Conservation (phyloP, 1,284 basidiomycete species). For the Ceratobasidium sp. region DNA sequence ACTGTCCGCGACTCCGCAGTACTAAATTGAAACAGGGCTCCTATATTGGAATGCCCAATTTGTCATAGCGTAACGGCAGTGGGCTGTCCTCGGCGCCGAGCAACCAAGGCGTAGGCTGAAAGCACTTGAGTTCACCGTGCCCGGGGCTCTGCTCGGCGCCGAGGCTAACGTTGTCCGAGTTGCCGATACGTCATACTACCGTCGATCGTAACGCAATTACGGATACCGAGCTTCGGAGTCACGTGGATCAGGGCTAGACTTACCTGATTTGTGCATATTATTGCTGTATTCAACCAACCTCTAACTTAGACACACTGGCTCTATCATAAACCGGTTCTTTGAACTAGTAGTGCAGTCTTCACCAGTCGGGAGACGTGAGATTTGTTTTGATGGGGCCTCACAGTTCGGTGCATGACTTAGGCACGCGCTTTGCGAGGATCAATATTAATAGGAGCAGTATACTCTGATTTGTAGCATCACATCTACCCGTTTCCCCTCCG, state of each 20-base stretch:
- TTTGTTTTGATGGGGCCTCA: too few relatives aligned
- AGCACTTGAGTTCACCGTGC: background rate
- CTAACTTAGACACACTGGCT: too few relatives aligned
- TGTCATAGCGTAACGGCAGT: too few relatives aligned
- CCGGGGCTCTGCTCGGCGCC: background rate
- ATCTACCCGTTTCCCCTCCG: background rate
- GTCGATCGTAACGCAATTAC: slow-evolving; percentile 12
- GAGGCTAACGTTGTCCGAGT: background rate
- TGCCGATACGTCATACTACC: background rate
- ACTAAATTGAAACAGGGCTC: background rate
- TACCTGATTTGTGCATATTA: slow-evolving; percentile 2
- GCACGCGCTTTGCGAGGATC: slow-evolving; percentile 56
- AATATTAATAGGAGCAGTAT: too few relatives aligned
- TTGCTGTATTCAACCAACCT: background rate
- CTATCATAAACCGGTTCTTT: too few relatives aligned
- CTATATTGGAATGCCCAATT: too few relatives aligned
- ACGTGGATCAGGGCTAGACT: background rate
- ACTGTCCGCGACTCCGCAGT: background rate
- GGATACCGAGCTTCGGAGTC: background rate
- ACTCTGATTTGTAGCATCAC: background rate
- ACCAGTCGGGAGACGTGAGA: too few relatives aligned
- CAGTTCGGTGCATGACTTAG: too few relatives aligned
- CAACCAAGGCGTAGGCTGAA: background rate
- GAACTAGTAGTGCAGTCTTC: too few relatives aligned
- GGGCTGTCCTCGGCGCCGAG: too few relatives aligned